phyloP scores from a whole-genome alignment of 257 asterid genomes.

The Scutellaria baicalensis region DNA sequence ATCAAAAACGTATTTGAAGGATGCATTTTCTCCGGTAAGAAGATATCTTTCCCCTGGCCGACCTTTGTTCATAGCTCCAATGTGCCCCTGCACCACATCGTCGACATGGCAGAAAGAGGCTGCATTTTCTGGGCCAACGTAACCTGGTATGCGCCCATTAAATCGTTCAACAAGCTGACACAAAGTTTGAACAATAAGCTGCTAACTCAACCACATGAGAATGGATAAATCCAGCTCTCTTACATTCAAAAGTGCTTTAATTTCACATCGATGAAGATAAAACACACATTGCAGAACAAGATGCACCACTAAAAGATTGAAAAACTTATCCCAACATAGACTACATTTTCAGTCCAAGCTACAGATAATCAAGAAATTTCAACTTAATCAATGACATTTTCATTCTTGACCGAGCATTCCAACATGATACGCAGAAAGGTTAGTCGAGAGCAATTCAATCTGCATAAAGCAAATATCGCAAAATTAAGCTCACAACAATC shows the following conservation, averaged over 20 bases:
- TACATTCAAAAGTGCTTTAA: neutral
- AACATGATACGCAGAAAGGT: neutral
- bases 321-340: neutral
- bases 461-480: neutral
- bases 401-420: neutral
- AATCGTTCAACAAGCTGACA: slow-evolving; percentile 79
- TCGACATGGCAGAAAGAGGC: slow-evolving; percentile 80
- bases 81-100: slow-evolving; percentile 87
- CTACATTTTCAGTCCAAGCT: neutral
- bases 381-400: neutral
- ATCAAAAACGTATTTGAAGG: slow-evolving; percentile 72
- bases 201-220: neutral
- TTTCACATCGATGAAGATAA: neutral
- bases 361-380: neutral
- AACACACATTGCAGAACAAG: neutral
- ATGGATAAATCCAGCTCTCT: neutral
- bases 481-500: slow-evolving; percentile 9
- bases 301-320: neutral
- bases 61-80: slow-evolving; percentile 67
- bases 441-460: neutral
- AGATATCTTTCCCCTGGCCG: slow-evolving; percentile 77
- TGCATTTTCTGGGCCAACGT: slow-evolving; percentile 57
- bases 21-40: slow-evolving; percentile 90
- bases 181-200: slow-evolving; percentile 6
- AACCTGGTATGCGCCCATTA: slow-evolving; percentile 80